Evolutionary conservation across 139 green algal genomes (phyloP).

Genomic region (Klebsormidium nitens): DNA sequence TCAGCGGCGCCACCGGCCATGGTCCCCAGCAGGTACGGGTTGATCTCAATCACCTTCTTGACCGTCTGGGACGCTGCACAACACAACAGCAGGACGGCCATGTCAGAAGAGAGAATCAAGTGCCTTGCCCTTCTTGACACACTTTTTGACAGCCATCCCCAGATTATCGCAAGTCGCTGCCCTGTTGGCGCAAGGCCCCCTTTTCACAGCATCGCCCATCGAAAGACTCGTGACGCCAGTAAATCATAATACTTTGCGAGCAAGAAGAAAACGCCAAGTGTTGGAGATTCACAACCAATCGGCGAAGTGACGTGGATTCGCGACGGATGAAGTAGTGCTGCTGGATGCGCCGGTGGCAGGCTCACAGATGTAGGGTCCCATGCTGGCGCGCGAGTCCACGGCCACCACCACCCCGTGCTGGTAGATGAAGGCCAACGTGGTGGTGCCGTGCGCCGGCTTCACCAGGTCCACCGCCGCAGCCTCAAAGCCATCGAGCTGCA

Average conservation of each 20-base stretch:
- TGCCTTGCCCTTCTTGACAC: no score
- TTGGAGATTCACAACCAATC: no score
- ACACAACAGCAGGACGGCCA: neutral
- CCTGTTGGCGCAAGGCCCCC: no score
- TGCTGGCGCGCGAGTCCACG: constrained; percentile 92
- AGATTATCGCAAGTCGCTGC: no score
- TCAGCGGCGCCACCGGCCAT: constrained; percentile 98
- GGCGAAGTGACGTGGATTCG: no score
- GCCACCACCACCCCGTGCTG: constrained; percentile 92
- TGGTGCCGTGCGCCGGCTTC: constrained; percentile 96
- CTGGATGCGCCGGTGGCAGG: neutral
- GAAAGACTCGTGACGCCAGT: no score
- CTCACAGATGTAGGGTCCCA: constrained; percentile 92
- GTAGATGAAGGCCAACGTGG: constrained; percentile 98
- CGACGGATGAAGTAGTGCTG: no score
- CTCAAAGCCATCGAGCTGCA: constrained; percentile 91
- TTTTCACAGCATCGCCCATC: no score
- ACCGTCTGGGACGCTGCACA: constrained; percentile 40
- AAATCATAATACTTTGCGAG: no score
- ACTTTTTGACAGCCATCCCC: no score
- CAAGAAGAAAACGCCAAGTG: no score
- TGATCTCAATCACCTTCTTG: constrained; percentile 95
- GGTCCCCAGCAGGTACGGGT: constrained; percentile 94
- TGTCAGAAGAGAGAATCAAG: no score
- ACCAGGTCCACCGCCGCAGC: constrained; percentile 87